These are phyloP conservation scores for Pichia sp. DNA, from an alignment of 1,139 yeast genomes.

Conservation along the genomic window DNA sequence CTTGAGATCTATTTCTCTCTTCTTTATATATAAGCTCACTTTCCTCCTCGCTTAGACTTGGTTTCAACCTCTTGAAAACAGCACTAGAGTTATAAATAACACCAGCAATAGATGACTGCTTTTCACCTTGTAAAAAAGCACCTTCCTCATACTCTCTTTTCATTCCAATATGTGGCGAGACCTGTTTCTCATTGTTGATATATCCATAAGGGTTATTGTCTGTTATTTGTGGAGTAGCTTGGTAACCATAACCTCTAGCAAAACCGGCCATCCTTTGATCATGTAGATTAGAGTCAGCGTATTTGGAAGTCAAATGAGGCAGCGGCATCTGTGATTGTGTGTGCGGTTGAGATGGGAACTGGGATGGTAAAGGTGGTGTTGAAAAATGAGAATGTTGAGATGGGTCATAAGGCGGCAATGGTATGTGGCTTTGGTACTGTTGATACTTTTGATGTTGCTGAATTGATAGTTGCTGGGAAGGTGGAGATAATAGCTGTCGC, in stretches of 20 bases:
- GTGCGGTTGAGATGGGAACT: background rate
- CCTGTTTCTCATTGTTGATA: background rate
- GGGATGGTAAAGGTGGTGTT: background rate
- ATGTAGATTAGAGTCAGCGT: background rate
- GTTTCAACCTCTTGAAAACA: constrained; percentile 25
- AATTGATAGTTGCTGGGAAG: background rate
- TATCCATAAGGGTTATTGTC: background rate
- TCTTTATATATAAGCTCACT: constrained; percentile 13
- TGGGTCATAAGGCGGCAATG: background rate
- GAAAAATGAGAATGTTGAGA: background rate
- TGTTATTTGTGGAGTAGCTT: background rate
- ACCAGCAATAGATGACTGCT: constrained; percentile 25
- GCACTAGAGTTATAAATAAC: constrained; percentile 26
- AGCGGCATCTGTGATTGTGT: background rate
- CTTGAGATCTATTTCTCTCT: constrained; percentile 29
- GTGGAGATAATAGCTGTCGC: background rate
- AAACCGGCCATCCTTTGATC: background rate
- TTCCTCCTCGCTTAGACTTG: constrained; percentile 15
- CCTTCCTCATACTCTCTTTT: background rate
- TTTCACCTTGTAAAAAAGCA: background rate
- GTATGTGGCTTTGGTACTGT: background rate
- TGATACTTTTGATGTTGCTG: background rate
- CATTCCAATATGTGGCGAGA: background rate
- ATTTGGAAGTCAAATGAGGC: background rate
- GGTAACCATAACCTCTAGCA: constrained; percentile 1